Evolutionary conservation across 495 filamentous ascomycete species (phyloP).

Genomic region (Ascodesmis nigricans): DNA sequence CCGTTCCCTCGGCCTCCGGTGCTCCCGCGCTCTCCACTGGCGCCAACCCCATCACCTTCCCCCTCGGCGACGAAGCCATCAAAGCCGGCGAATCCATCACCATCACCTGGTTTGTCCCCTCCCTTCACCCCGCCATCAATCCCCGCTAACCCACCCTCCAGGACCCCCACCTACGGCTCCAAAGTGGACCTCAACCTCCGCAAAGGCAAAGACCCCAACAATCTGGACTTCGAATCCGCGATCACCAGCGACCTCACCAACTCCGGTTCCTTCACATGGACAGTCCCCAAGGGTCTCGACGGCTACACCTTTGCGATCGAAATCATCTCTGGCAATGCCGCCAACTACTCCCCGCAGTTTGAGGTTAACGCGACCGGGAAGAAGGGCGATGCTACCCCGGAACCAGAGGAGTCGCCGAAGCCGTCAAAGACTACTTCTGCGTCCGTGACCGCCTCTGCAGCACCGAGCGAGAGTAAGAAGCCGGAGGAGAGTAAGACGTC

Average conservation of each 20-base stretch:
- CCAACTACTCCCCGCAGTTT: conserved; percentile 40
- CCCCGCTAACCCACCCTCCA: no score
- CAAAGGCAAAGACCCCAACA: conserved; percentile 25
- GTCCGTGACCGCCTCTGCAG: no score
- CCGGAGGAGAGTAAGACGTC: no score
- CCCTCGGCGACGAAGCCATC: conserved; percentile 27
- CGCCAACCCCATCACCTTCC: conserved; percentile 34
- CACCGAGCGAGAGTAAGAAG: no score
- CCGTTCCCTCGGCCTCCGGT: conserved; percentile 7
- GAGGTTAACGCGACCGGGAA: conserved; percentile 30
- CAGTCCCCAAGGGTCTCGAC: conserved; percentile 25
- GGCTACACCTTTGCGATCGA: conserved; percentile 34
- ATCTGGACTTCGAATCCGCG: conserved; percentile 25
- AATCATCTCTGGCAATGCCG: conserved; percentile 31
- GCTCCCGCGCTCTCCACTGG: conserved; percentile 7
- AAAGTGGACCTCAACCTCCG: conserved; percentile 32
- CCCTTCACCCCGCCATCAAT: no score
- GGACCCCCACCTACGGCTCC: conserved; percentile 30
- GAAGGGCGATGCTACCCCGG: no score
- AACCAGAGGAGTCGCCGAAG: no score
- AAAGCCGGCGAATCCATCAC: conserved; percentile 30
- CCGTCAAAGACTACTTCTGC: no score
- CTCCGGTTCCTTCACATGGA: conserved; percentile 36
- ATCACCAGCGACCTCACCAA: conserved; percentile 35
- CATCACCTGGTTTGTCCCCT: conserved; percentile 30